phyloP scores from a whole-genome alignment of 345 rosid species.

The Clarkia xantiana region DNA sequence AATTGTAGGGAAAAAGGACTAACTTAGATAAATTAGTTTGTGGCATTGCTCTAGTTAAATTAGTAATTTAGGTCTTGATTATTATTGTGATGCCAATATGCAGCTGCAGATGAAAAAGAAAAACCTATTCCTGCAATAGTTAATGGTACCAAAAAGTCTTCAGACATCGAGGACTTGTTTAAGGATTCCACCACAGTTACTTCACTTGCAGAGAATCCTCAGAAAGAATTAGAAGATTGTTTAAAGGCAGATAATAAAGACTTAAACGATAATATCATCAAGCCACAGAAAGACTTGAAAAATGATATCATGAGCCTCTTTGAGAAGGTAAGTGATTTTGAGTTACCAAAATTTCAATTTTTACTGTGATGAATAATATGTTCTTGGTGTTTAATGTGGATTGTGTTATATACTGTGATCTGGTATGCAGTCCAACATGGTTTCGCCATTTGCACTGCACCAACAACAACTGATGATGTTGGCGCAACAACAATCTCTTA shows the following conservation, averaged over 20 bases:
- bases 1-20: too few species aligned
- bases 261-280: too few species aligned
- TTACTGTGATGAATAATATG: too few species aligned
- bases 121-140: conserved; percentile 12
- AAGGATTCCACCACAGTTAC: conserved; percentile 34
- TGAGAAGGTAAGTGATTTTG: conserved; percentile 55
- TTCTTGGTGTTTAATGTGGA: too few species aligned
- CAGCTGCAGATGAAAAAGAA: conserved; percentile 34
- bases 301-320: conserved; percentile 96
- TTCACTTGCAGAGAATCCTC: conserved; percentile 33
- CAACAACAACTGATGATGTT: conserved; percentile 88
- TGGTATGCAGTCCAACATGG: conserved; percentile 63
- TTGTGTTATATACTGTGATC: neutral
- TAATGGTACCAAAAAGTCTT: conserved; percentile 17
- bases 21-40: too few species aligned
- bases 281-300: conserved; percentile 43
- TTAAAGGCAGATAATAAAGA: too few species aligned
- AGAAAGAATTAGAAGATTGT: conserved; percentile 10
- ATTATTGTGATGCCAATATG: neutral
- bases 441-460: conserved; percentile 85
- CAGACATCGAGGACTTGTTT: conserved; percentile 78
- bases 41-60: too few species aligned
- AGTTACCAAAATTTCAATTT: too few species aligned
- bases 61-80: too few species aligned
- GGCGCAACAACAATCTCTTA: conserved; percentile 83